Evolutionary conservation across 106 monocot species (phyloP).

Genomic region (Narthecium ossifragum): DNA sequence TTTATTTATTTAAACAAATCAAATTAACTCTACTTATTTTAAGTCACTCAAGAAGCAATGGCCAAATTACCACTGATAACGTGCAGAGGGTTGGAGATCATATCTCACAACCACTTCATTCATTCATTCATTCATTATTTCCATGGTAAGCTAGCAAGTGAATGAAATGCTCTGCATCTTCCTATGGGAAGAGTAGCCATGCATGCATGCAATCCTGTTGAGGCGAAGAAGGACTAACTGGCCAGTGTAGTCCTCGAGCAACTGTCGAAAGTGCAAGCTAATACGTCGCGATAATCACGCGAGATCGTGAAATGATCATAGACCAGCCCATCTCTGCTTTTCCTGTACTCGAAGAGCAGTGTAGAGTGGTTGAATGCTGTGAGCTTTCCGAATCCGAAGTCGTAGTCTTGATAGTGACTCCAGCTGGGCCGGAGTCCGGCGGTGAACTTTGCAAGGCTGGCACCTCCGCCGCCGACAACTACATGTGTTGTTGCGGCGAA

Average conservation of each 20-base stretch:
- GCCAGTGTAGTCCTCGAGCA: conserved; percentile 70
- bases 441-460: conserved; percentile 49
- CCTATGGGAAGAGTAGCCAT: no score
- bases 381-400: conserved; percentile 75
- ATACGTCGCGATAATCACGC: conserved; percentile 67
- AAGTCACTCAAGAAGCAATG: no score
- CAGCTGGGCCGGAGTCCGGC: conserved; percentile 34
- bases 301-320: conserved; percentile 72
- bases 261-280: conserved; percentile 58
- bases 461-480: conserved; percentile 81
- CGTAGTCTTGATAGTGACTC: conserved; percentile 61
- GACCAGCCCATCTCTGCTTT: conserved; percentile 64
- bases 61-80: no score
- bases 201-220: no score
- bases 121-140: no score
- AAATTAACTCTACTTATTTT: no score
- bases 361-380: conserved; percentile 67
- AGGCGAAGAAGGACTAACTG: no score
- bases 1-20: no score
- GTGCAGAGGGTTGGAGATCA: no score
- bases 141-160: no score
- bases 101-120: no score
- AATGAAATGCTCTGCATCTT: no score
- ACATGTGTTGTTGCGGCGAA: conserved; percentile 78
- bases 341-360: conserved; percentile 76